Evolutionary conservation across 108 stramenopile genomes (phyloP), one percentile per base, ranked within the genome.

Genomic region (Skeletonema potamos): DNA sequence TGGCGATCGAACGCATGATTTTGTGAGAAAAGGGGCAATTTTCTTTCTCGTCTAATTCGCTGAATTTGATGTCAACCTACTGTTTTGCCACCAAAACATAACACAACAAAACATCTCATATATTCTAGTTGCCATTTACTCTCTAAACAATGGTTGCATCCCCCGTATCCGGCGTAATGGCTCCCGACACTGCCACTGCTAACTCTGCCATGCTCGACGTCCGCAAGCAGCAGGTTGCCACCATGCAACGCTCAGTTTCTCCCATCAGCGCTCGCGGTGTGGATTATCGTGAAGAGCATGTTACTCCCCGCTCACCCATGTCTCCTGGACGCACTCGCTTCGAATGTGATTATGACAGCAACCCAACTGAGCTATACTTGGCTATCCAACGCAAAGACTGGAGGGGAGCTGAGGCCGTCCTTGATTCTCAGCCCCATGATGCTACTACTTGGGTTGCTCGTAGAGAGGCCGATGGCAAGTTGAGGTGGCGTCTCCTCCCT

Each of bases 401-500:
- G 94, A 68, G 83, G 10, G 84, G 62, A 2, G 84, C 88, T 27
- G 56, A 81, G 26, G 59, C 65, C 8, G 73, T 67, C 30, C 74
- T 85, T 7, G 54, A 72, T 8, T 37, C 48, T n/a, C 54, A 60
- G 27, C 87, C 86, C 6, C 73, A 80, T 11, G 90, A 95, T 74
- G 82, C 85, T 6, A 46, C 73, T 17, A 86, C 83, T 0, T 95
- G 92, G 89, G 85, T 95, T 11, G 77, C 71, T 10, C 86, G 94
- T 24, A 87, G 85, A 57, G 94, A 95, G 64, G 70, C 67, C 32
- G 81, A 92, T 58, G 91, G 92, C 27, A 83, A 81, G 27, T 58
- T 93, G 36, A 80, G 89, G 4, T 95, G 94, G 94, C 85, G 94
- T 26, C 81, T 95, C 22, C 74, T 95, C 10, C 94, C 94, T 10